These are phyloP conservation scores for Dictyostelium gargantuum DNA, from an alignment of 208 protist genomes.

Conservation along the genomic window DNA sequence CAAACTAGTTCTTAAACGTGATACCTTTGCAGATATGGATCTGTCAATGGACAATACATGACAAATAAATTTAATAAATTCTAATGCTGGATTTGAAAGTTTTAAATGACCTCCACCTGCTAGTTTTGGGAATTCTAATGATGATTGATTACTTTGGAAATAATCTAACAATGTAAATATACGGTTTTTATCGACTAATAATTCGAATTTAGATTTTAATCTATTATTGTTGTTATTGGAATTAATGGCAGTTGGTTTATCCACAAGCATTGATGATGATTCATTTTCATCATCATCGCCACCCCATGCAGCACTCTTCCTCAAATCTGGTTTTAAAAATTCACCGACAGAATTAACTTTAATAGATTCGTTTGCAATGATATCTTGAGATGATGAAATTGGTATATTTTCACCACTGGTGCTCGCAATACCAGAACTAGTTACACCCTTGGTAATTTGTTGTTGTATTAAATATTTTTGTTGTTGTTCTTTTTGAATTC, in stretches of 20 bases:
- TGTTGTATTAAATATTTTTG: neutral
- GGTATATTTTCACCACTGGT: too few species aligned
- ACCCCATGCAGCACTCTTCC: neutral
- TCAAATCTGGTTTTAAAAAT: neutral
- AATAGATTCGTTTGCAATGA: neutral
- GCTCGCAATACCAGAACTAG: too few species aligned
- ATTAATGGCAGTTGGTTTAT: too few species aligned
- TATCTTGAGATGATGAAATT: neutral
- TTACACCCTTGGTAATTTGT: too few species aligned
- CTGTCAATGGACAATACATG: constrained; percentile 78
- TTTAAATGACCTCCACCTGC: constrained; percentile 60
- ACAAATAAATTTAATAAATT: constrained; percentile 83
- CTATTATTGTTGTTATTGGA: neutral
- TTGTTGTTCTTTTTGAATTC: neutral
- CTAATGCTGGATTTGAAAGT: constrained; percentile 66
- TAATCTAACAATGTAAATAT: constrained; percentile 9
- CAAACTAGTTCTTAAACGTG: constrained; percentile 73
- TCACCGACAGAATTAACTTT: too few species aligned
- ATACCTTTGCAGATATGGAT: constrained; percentile 65
- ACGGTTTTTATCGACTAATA: neutral
- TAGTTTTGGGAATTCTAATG: constrained; percentile 58
- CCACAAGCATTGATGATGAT: too few species aligned
- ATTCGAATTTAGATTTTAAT: neutral
- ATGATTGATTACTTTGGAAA: neutral
- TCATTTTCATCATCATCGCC: neutral